These are phyloP conservation scores for Geotrichum aggregatum DNA, from an alignment of 1,139 yeast species.

Conservation along the genomic window DNA sequence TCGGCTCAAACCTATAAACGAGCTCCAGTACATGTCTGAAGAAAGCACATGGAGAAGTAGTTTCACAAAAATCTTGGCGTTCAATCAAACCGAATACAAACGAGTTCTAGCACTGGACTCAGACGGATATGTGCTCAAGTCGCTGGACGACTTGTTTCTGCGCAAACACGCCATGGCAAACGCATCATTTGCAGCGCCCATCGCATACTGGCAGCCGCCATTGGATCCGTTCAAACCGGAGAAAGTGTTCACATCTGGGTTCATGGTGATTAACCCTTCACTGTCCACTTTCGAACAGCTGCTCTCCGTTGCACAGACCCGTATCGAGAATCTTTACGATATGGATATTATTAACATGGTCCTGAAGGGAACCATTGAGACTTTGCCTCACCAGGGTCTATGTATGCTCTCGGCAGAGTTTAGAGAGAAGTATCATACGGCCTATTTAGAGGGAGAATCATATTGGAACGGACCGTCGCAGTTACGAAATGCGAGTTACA, in stretches of 20 bases:
- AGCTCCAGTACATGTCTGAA: slow-evolving; percentile 26
- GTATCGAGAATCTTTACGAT: slow-evolving; percentile 37
- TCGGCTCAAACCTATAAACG: slow-evolving; percentile 31
- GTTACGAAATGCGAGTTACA: slow-evolving; percentile 3
- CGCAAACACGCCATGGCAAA: slow-evolving; percentile 37
- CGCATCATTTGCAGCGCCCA: slow-evolving; percentile 37
- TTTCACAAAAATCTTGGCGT: slow-evolving; percentile 48
- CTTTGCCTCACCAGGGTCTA: slow-evolving; percentile 47
- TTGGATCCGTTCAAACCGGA: too few species aligned
- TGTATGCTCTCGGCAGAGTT: slow-evolving; percentile 52
- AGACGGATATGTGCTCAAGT: slow-evolving; percentile 36
- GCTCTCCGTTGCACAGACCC: slow-evolving; percentile 14
- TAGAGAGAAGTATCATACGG: slow-evolving; percentile 24
- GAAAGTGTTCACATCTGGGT: slow-evolving; percentile 13
- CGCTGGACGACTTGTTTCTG: slow-evolving; percentile 49
- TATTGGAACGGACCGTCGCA: slow-evolving; percentile 11
- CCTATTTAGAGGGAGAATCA: slow-evolving; percentile 19
- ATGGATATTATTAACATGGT: slow-evolving; percentile 50
- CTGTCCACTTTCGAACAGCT: slow-evolving; percentile 5
- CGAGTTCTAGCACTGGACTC: slow-evolving; percentile 46
- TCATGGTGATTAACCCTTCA: slow-evolving; percentile 15
- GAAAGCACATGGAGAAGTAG: slow-evolving; percentile 44
- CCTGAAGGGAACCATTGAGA: slow-evolving; percentile 34
- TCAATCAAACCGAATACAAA: slow-evolving; percentile 47
- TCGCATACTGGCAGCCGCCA: slow-evolving; percentile 34